Conservation (phyloP, 257 asterid genomes). For the Paraleonurus japonicus region DNA sequence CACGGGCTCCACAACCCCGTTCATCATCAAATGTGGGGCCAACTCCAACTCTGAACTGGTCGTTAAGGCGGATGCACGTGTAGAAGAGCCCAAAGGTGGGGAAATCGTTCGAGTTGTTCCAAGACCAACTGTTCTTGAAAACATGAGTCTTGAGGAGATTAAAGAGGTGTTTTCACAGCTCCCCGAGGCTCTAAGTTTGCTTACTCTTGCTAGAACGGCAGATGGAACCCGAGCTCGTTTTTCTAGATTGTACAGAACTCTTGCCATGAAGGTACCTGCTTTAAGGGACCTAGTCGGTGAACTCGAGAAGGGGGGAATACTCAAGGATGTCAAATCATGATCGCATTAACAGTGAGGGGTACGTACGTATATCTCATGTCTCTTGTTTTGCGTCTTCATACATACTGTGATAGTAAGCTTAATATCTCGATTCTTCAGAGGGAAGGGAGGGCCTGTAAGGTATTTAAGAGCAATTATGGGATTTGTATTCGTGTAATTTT, state of each 20-base stretch:
- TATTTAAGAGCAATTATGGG: not conserved
- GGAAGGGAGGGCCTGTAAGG: not conserved
- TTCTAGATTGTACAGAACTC: constrained; percentile 87
- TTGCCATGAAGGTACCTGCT: constrained; percentile 97
- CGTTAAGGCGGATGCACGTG: constrained; percentile 82
- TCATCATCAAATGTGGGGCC: constrained; percentile 95
- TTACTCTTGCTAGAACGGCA: constrained; percentile 89
- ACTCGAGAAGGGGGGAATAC: constrained; percentile 85
- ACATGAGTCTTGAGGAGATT: constrained; percentile 74
- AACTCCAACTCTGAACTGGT: constrained; percentile 90
- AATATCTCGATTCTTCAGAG: too few species aligned
- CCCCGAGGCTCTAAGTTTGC: constrained; percentile 85
- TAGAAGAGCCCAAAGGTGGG: constrained; percentile 92
- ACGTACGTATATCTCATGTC: not conserved
- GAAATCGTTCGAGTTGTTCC: constrained; percentile 91
- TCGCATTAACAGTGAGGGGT: too few species aligned
- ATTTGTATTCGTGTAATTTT: constrained; percentile 13
- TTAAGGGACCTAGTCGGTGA: constrained; percentile 84
- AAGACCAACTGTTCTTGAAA: constrained; percentile 69
- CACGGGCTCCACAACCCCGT: constrained; percentile 89
- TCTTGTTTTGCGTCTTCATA: constrained; percentile 12
- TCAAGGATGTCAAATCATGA: constrained; percentile 71
- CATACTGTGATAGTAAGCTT: not conserved
- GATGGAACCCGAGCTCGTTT: constrained; percentile 99
- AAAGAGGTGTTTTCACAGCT: constrained; percentile 70